Evolutionary conservation across 2,329 filamentous ascomycete genomes (phyloP).

Genomic region (Claviceps lovelessii): DNA sequence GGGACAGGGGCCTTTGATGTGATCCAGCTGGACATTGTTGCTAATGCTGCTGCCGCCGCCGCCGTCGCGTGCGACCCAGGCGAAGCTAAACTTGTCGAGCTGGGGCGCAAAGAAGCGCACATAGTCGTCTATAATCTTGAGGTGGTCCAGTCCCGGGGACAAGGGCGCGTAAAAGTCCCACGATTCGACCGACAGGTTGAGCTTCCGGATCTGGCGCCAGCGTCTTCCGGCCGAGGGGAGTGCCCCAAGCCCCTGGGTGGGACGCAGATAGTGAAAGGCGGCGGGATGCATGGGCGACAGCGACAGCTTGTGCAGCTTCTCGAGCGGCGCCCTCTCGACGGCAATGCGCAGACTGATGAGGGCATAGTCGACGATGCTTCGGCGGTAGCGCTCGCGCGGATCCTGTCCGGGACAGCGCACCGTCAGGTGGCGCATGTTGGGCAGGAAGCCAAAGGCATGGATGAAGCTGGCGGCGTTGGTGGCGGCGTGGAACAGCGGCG

Average conservation of each 20-base stretch:
- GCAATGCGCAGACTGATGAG: slow-evolving; percentile 77
- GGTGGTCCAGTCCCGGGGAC: slow-evolving; percentile 51
- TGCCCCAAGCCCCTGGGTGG: slow-evolving; percentile 58
- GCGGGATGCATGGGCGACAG: slow-evolving; percentile 61
- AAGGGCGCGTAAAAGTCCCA: slow-evolving; percentile 47
- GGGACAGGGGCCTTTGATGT: slow-evolving; percentile 51
- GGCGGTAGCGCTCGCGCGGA: slow-evolving; percentile 53
- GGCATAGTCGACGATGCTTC: slow-evolving; percentile 73
- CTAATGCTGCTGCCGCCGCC: too few species aligned
- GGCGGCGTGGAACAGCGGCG: slow-evolving; percentile 76
- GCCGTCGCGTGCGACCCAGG: slow-evolving; percentile 53
- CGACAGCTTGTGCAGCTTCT: slow-evolving; percentile 52
- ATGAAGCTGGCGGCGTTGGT: slow-evolving; percentile 80
- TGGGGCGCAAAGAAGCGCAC: slow-evolving; percentile 52
- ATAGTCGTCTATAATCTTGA: slow-evolving; percentile 70
- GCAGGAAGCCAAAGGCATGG: slow-evolving; percentile 52
- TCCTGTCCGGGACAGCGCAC: slow-evolving; percentile 64
- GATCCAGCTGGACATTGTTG: too few species aligned
- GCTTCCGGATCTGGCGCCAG: slow-evolving; percentile 64
- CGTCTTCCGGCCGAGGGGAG: slow-evolving; percentile 56
- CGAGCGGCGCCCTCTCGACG: slow-evolving; percentile 56
- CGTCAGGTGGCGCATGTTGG: slow-evolving; percentile 58
- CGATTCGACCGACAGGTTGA: slow-evolving; percentile 58
- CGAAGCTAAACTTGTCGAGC: slow-evolving; percentile 59
- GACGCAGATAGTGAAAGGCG: slow-evolving; percentile 64